These are phyloP conservation scores for Scalesia atractyloides DNA, from an alignment of 129 eudicot genomes.

Conservation along the genomic window DNA sequence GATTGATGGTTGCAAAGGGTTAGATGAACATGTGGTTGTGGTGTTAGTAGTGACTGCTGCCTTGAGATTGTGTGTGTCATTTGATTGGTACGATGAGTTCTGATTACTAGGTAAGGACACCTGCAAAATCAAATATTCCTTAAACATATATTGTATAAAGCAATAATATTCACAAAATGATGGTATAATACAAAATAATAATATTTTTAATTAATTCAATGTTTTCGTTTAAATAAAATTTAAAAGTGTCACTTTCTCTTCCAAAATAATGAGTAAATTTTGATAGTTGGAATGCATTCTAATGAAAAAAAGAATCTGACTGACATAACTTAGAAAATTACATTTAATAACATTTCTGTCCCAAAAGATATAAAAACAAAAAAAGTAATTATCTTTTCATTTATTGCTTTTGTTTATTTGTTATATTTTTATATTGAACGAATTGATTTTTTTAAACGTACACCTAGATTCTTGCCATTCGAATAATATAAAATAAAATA, in stretches of 20 bases:
- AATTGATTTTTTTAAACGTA: too few relatives aligned
- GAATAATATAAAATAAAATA: too few relatives aligned
- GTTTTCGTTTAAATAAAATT: too few relatives aligned
- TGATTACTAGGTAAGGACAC: slow-evolving; percentile 43
- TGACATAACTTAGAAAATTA: too few relatives aligned
- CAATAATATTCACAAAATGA: background rate
- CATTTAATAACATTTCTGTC: background rate
- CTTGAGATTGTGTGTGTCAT: slow-evolving; percentile 34
- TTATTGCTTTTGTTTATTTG: background rate
- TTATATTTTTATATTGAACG: too few relatives aligned
- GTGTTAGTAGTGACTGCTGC: slow-evolving; percentile 9
- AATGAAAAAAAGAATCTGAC: too few relatives aligned
- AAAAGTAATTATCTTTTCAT: background rate
- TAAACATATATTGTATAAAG: background rate
- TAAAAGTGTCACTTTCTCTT: too few relatives aligned
- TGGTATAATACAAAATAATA: too few relatives aligned
- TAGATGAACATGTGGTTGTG: slow-evolving; percentile 43
- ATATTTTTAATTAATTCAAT: too few relatives aligned
- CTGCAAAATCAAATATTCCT: slow-evolving; percentile 42
- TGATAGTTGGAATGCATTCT: too few relatives aligned
- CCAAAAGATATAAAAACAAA: background rate
- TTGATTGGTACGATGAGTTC: slow-evolving; percentile 56
- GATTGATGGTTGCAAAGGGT: slow-evolving; percentile 75
- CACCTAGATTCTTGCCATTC: too few relatives aligned
- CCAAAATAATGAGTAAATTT: too few relatives aligned